These are phyloP conservation scores for Colletotrichum acutatum DNA, from an alignment of 2,329 filamentous ascomycete genomes.

Conservation along the genomic window DNA sequence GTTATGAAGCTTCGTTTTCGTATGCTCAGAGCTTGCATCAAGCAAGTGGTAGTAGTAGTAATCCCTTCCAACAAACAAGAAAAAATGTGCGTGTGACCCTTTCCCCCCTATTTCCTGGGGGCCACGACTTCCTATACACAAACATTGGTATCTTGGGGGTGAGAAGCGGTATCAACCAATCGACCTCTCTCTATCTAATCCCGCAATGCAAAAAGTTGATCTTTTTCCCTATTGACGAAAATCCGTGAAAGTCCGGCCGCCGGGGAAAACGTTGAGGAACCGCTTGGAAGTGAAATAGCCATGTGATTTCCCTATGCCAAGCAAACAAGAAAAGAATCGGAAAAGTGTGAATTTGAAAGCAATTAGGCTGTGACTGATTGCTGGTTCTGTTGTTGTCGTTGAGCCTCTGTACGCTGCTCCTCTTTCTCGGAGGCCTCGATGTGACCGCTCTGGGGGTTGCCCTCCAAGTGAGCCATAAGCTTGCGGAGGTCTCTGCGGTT, in stretches of 20 bases:
- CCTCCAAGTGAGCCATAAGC: constrained; percentile 50
- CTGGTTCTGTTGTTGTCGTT: background rate
- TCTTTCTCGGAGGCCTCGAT: background rate
- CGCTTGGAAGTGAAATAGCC: background rate
- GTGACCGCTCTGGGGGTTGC: constrained; percentile 7
- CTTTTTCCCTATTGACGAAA: background rate
- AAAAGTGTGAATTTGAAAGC: background rate
- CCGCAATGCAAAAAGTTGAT: constrained; percentile 15
- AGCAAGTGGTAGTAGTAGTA: background rate
- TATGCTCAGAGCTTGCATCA: background rate
- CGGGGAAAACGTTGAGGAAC: background rate
- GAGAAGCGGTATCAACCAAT: constrained; percentile 27
- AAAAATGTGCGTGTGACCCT: background rate
- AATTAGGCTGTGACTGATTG: background rate
- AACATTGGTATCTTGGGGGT: constrained; percentile 17
- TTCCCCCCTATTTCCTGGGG: background rate
- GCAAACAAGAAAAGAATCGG: background rate
- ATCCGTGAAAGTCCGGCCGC: background rate
- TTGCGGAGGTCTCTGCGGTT: constrained; percentile 55
- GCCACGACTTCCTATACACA: constrained; percentile 5
- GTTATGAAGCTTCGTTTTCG: background rate
- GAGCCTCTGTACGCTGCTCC: background rate
- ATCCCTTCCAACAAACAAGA: background rate
- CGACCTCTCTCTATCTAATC: constrained; percentile 30
- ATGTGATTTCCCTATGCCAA: constrained; percentile 17